Base-by-base conservation (phyloP, 306 rosid species). In the Parietaria judaica region DNA sequence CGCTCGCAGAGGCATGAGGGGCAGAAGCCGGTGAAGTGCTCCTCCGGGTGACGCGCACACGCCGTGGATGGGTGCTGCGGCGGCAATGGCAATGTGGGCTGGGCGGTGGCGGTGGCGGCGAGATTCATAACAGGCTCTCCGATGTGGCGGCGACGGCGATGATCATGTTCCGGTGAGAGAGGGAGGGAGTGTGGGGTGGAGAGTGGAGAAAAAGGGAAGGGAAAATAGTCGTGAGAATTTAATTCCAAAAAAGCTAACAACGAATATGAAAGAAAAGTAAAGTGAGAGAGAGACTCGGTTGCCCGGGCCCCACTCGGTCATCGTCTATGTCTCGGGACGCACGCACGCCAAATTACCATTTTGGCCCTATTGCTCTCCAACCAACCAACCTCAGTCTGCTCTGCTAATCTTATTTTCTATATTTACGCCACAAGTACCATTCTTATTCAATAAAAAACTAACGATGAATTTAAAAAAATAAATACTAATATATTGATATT, bases 1-100 rank as follows among this genome's bases (percentile, higher is more conserved):
- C 96, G 94, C 36, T 92, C 99, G 99, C 94, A 92, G 70, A 92
- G 99, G 83, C 99, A 92, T 86, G 82, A 82, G 55, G 99, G 99
- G 82, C 99, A 92, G 70, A 92, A 92, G 39, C 96, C 99, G 10
- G 99, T 88, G 85, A 92, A 92, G 10, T 66, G 72, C 66, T 92
- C 99, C 41, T 86, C 85, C 0, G 99, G 96, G 53, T 92, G 99
- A 13, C 78, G 89, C 56, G 73, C 79, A 39, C 99, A 92, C 74
- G 96, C 86, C 45, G 86, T 82, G 3, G 99, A 86, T 0, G 86
- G 94, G 3, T 91, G 85, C 65, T 92, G 78, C 4, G 90, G 83
- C 53, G 79, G 97, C 11, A 70, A 76, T 11, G 61, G 90, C n/a
- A 70, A 73, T 2, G 84, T 86, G 16, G 87, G 87, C 3, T 52